phyloP scores from a whole-genome alignment of 352 stramenopile species.

The Globisporangium alternatum region DNA sequence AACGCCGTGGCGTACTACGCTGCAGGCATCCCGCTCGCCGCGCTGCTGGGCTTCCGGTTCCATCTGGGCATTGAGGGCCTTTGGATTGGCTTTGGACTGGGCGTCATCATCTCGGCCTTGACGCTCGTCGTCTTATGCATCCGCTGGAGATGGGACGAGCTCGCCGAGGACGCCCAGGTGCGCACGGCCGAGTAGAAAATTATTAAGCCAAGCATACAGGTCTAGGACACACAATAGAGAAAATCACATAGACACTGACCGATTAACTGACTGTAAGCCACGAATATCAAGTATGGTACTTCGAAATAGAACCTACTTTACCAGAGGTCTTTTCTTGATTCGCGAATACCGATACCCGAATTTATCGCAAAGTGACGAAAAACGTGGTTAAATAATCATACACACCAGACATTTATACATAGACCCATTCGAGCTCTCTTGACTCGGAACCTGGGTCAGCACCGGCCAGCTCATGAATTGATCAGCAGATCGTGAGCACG shows the following conservation, averaged over 20 bases:
- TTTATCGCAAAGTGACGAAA: neutral
- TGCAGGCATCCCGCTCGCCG: conserved; percentile 65
- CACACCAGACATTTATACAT: too few species aligned
- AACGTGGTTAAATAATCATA: neutral
- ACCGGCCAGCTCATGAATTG: too few species aligned
- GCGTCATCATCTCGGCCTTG: conserved; percentile 29
- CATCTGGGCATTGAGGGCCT: conserved; percentile 49
- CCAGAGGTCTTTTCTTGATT: neutral
- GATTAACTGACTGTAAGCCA: too few species aligned
- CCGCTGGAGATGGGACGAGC: conserved; percentile 25
- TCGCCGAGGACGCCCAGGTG: conserved; percentile 33
- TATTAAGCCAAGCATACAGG: too few species aligned
- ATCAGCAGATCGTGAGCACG: conserved; percentile 17
- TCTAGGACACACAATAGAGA: neutral
- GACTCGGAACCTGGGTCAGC: too few species aligned
- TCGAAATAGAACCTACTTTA: neutral
- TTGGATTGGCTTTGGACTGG: conserved; percentile 53
- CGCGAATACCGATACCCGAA: neutral
- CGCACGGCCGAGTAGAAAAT: conserved; percentile 29
- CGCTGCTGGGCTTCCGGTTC: conserved; percentile 47
- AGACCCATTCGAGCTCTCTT: too few species aligned
- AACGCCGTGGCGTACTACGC: conserved; percentile 73
- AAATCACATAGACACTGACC: neutral
- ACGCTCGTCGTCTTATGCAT: conserved; percentile 11
- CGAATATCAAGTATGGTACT: neutral